Percentiles rank a stretch among this genome's conserved stretches.
Evolutionary conservation across 108 stramenopile species (phyloP).

Genomic region (Skeletonema grethae): DNA sequence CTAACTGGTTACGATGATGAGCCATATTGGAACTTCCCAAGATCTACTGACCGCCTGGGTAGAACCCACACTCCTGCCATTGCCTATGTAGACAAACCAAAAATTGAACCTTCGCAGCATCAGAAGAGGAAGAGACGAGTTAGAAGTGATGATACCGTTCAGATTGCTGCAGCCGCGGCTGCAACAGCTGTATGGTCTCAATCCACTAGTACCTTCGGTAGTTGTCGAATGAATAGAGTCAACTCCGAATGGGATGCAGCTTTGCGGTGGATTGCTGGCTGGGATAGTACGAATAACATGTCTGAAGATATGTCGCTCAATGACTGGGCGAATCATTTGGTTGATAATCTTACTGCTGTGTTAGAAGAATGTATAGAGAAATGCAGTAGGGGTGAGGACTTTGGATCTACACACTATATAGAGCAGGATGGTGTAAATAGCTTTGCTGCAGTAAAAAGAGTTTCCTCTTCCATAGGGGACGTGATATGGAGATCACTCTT

Average conservation of each 20-base stretch:
- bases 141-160: slow-evolving; percentile 24
- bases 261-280: slow-evolving; percentile 48
- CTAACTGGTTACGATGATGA: slow-evolving; percentile 46
- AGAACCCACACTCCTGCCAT: slow-evolving; percentile 17
- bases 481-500: slow-evolving; percentile 20
- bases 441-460: not conserved
- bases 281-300: slow-evolving; percentile 21
- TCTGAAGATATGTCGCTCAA: slow-evolving; percentile 9
- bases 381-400: slow-evolving; percentile 27
- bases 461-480: slow-evolving; percentile 11
- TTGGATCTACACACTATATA: not conserved
- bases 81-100: slow-evolving; percentile 29
- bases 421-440: slow-evolving; percentile 6
- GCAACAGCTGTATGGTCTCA: slow-evolving; percentile 40
- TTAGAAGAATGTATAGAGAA: slow-evolving; percentile 35
- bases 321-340: slow-evolving; percentile 34
- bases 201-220: slow-evolving; percentile 18
- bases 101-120: slow-evolving; percentile 6
- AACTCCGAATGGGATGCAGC: slow-evolving; percentile 52
- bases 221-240: slow-evolving; percentile 32
- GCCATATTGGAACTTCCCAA: slow-evolving; percentile 19
- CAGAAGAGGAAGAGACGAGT: slow-evolving; percentile 7
- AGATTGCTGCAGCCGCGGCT: slow-evolving; percentile 35
- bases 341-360: slow-evolving; percentile 39
- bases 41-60: slow-evolving; percentile 1